Base-by-base conservation (phyloP, 2,329 filamentous ascomycete genomes). In the Ophiosphaerella herpotricha region DNA sequence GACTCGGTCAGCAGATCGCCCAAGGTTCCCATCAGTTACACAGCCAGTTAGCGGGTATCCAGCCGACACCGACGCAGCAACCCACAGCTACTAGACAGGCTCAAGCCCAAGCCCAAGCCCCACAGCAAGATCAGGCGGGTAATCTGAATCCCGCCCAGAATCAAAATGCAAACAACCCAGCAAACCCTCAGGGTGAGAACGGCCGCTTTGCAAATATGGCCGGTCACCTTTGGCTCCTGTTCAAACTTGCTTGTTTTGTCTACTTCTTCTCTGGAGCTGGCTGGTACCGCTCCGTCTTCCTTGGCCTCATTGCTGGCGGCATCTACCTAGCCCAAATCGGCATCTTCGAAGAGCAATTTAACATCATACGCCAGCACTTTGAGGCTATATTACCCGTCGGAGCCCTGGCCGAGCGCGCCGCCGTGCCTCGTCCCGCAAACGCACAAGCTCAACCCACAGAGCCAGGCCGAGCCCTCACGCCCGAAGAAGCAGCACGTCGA, bases 201-300 rank as follows among this genome's bases (percentile, higher is more conserved):
- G 67, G 70, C 36, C 65, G 64, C 2, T 37, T 68, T 7, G 58
- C 45, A 29, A 61, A 65, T 23, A 46, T 70, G 12, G 66, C 61
- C 1, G 64, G 62, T 14, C 78, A 80, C 23, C 56, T 80, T 21
- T 87, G 84, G 84, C 75, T 85, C 2, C 77, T 85, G 21, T 70
- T 84, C 41, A 79, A 84, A 8, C 67, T 86, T 16, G 79, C 82
- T 49, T 78, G 82, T 50, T 83, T 86, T 61, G 77, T 80, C 46
- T 85, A 83, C 64, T 77, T 86, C 60, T 78, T 85, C 51, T 79
- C 70, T 5, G 76, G 76, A 48, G 70, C 75, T 16, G 74, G 74
- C 24, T 75, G 75, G 59, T 73, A 77, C 34, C 54, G 69, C 13
- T 74, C 76, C 2, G 48, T 77, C 5, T 67, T 76, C 48, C 62